Evolutionary conservation across 2,329 filamentous ascomycete genomes (phyloP).

Genomic region (Aplosporella prunicola): DNA sequence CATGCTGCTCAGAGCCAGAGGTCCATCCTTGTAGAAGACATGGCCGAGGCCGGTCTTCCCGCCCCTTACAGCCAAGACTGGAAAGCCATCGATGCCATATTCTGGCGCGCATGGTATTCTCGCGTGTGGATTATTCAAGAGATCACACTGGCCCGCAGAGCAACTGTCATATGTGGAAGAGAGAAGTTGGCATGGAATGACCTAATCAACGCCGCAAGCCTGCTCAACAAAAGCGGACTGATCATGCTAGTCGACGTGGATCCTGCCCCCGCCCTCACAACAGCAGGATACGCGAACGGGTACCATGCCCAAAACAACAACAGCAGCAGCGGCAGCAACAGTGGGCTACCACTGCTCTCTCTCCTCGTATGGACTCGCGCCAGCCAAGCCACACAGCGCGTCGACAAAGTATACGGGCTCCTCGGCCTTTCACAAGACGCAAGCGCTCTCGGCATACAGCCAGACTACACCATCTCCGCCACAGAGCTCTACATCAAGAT

Average conservation of each 20-base stretch:
- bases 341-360: neutral
- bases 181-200: constrained; percentile 11
- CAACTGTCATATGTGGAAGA: constrained; percentile 10
- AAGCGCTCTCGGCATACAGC: constrained; percentile 4
- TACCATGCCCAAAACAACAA: neutral
- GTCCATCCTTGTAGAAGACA: too few relatives aligned
- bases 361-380: neutral
- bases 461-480: constrained; percentile 11
- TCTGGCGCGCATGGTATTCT: constrained; percentile 12
- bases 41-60: too few relatives aligned
- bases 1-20: too few relatives aligned
- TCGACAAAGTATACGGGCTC: constrained; percentile 15
- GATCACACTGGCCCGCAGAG: constrained; percentile 7
- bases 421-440: constrained; percentile 10
- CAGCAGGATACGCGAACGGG: neutral
- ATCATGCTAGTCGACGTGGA: too few relatives aligned
- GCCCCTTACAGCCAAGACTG: neutral
- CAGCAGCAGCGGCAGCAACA: too few relatives aligned
- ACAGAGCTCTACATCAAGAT: constrained; percentile 12
- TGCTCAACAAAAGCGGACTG: neutral
- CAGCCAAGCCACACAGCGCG: constrained; percentile 11
- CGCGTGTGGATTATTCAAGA: constrained; percentile 17
- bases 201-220: constrained; percentile 8
- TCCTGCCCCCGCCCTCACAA: too few relatives aligned
- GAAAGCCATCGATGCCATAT: neutral